Base-by-base conservation (phyloP, 148 eudicot genomes). In the Silene uniflora region DNA sequence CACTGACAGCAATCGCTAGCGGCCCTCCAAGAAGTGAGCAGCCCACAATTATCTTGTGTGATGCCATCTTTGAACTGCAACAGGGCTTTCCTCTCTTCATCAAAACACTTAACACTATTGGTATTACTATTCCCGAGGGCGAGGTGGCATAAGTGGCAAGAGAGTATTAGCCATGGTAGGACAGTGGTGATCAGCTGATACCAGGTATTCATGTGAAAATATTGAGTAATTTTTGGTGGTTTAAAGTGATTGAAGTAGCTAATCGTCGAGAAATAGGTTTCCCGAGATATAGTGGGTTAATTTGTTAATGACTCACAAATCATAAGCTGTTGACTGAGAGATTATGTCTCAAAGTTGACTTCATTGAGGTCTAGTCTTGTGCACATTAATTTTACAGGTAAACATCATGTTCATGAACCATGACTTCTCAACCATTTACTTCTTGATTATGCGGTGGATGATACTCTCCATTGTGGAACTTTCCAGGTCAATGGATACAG, bases 61-160 rank as follows among this genome's bases (percentile, higher is more conserved):
- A 76, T 69, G 67, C 73, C 73, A 0, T 58, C 24, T 29, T 76
- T 76, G 59, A 76, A 76, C 10, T 76, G 21, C 13, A 76, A 67
- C 7, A 76, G 44, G 17, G 68, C 73, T 16, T 68, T 32, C 19
- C 67, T 68, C 24, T 68, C 73, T 0, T 21, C 21, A 10, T 23
- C 29, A 3, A 39, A 42, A 9, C 79, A 76, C 59, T 24, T 11
- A 67, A 69, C n/a, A n/a, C n/a, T n/a, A n/a, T n/a, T n/a, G n/a
- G n/a, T n/a, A n/a, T n/a, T n/a, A n/a, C n/a, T 35, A 47, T 3
- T 67, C 24, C 72, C 2, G 14, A 68, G 24, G 72, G 17, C 14
- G 24, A 35, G 35, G 35, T 3, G 67, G 10, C 17, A 10, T 24
- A 23, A 62, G 67, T 62, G 24, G 17, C 1, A 62, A 2, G 67